Evolutionary conservation across 108 stramenopile species (phyloP).

Genomic region (Cylindrotheca fusiformis): DNA sequence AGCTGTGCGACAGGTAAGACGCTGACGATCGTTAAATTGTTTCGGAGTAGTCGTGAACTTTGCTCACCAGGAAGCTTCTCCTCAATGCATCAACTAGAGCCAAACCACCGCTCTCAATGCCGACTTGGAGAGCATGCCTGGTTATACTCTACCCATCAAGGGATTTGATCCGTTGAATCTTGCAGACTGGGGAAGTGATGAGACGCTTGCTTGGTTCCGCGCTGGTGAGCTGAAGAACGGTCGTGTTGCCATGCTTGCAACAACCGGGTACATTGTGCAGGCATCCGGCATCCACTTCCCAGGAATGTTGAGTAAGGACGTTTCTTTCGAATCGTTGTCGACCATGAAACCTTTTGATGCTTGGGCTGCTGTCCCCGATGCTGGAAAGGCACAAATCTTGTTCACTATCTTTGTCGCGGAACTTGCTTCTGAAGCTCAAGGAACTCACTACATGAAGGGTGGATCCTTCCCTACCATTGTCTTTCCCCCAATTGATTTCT

Average conservation of each 20-base stretch:
- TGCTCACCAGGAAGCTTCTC: too few relatives aligned
- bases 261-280: conserved; percentile 79
- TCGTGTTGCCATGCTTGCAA: conserved; percentile 85
- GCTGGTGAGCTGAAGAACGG: conserved; percentile 86
- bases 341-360: conserved; percentile 79
- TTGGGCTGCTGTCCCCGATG: conserved; percentile 81
- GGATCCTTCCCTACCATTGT: conserved; percentile 72
- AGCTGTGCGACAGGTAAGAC: conserved; percentile 38
- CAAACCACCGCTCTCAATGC: conserved; percentile 44
- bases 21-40: too few relatives aligned
- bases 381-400: conserved; percentile 83
- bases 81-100: conserved; percentile 11
- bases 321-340: conserved; percentile 68
- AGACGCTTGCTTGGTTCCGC: conserved; percentile 81
- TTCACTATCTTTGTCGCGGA: conserved; percentile 76
- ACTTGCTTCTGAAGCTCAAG: conserved; percentile 59
- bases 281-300: conserved; percentile 79
- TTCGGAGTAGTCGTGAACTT: too few relatives aligned
- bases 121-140: conserved; percentile 56
- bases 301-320: conserved; percentile 61
- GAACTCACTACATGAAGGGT: conserved; percentile 85
- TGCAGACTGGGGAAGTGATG: conserved; percentile 54
- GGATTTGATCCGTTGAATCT: conserved; percentile 76
- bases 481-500: conserved; percentile 85
- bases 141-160: conserved; percentile 61